Conservation (phyloP, 2,329 filamentous ascomycete species). For the Gnomoniopsis smithogilvyi region DNA sequence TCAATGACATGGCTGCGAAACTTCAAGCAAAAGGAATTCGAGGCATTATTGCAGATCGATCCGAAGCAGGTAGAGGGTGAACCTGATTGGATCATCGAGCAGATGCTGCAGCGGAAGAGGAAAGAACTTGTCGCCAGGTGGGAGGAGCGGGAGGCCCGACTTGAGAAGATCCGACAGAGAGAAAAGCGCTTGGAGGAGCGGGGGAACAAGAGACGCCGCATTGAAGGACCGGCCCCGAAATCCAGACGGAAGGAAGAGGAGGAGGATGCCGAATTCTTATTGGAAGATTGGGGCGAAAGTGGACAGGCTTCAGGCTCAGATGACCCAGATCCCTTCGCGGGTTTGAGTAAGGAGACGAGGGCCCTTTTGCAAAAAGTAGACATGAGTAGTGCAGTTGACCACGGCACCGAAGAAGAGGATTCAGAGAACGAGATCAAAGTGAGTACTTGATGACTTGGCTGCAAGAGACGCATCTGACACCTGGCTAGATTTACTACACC, state of each 20-base stretch:
- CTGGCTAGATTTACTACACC: constrained; percentile 73
- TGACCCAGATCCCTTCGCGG: constrained; percentile 41
- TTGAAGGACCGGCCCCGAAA: constrained; percentile 32
- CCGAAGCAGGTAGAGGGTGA: constrained; percentile 58
- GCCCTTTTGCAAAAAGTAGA: constrained; percentile 68
- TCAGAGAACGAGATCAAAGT: constrained; percentile 68
- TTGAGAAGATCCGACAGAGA: constrained; percentile 63
- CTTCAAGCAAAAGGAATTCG: constrained; percentile 64
- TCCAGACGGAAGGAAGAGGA: constrained; percentile 25
- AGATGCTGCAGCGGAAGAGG: constrained; percentile 66
- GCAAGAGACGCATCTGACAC: not conserved
- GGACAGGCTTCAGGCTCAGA: constrained; percentile 23
- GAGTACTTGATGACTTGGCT: constrained; percentile 11
- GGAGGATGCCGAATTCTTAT: constrained; percentile 67
- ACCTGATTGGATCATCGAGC: constrained; percentile 80
- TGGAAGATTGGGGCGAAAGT: constrained; percentile 65
- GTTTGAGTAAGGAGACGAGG: constrained; percentile 71
- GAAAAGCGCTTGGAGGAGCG: constrained; percentile 55
- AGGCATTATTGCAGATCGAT: constrained; percentile 44
- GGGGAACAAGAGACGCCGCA: constrained; percentile 43
- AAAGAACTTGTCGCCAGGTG: constrained; percentile 63
- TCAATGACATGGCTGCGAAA: constrained; percentile 88
- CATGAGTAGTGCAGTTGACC: constrained; percentile 32
- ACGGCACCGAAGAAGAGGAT: constrained; percentile 35
- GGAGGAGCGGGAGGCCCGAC: constrained; percentile 70